phyloP scores from a whole-genome alignment of 2,329 filamentous ascomycete species.

The Stromatinia cepivora region DNA sequence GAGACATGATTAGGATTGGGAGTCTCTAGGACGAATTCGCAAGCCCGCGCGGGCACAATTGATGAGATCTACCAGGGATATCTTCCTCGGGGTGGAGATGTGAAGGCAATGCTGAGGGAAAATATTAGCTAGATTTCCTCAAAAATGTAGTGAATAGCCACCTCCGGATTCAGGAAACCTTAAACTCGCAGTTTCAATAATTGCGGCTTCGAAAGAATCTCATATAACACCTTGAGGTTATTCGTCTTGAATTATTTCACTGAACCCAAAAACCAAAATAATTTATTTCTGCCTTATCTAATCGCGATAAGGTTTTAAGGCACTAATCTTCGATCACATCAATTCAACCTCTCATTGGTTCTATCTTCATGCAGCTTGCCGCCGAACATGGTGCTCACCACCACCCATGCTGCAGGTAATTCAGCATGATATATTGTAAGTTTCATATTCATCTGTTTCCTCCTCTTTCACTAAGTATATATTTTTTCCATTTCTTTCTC shows the following conservation, averaged over 20 bases:
- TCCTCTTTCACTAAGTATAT: not conserved
- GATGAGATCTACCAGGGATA: conserved; percentile 14
- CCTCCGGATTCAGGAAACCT: not conserved
- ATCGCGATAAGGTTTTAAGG: conserved; percentile 20
- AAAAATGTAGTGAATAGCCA: not conserved
- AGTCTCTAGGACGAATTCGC: conserved; percentile 22
- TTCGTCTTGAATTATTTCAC: conserved; percentile 1
- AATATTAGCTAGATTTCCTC: not conserved
- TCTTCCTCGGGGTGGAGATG: conserved; percentile 10
- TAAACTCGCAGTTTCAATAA: not conserved
- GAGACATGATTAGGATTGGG: conserved; percentile 56
- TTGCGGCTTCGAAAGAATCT: not conserved
- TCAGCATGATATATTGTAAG: conserved; percentile 7
- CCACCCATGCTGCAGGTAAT: conserved; percentile 21
- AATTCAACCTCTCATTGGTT: conserved; percentile 14
- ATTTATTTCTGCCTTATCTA: conserved; percentile 25
- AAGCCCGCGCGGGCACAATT: conserved; percentile 35
- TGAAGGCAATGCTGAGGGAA: not conserved
- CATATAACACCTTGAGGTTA: not conserved
- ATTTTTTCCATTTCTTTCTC: not conserved
- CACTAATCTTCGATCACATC: conserved; percentile 8
- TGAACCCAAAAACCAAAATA: conserved; percentile 16
- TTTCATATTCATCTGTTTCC: not conserved
- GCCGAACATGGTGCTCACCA: conserved; percentile 15
- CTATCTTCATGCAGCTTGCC: conserved; percentile 20